Evolutionary conservation across 768 basidiomycete species (phyloP), one percentile per base, ranked within the genome.

Genomic region (Pisolithus sp.): DNA sequence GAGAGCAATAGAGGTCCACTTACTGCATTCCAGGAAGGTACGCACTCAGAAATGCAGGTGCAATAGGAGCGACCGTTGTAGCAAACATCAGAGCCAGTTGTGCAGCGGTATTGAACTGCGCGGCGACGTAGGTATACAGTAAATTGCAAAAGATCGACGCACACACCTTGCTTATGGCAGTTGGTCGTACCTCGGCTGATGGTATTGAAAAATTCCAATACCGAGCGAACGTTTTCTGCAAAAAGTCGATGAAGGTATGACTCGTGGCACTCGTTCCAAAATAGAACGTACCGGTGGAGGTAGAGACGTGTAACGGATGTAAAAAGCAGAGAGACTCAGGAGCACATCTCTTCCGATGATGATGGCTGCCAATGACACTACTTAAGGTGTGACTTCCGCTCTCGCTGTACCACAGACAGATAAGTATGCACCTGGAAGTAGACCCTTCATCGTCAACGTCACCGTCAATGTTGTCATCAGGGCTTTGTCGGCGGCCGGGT

Each of bases 201-300:
- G 96, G 93, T 47, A 96, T 82, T 9, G 89, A 89, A 56, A 96
- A 91, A 65, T 97, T 90, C 90, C 94, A 99, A 69, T 98, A 99
- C 31, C 96, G 82, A 23, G 73, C 66, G 63, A 92, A 86, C 0
- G 93, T 96, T 91, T 91, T 90, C 89, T 94, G 66, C 12, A 42
- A 21, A 41, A 40, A 43, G 50, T 55, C 34, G 51, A 2, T 21
- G 28, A 18, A 30, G 40, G 41, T 17, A 51, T 40, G 59, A 38
- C 41, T 36, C 48, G 24, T 47, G 31, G 26, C 4, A 26, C 34
- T 38, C 15, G 18, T 36, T 41, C 28, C 28, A 23, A 21, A n/a
- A 26, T 57, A 18, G 34, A n/a, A 53, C 38, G 48, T 69, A 93
- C 94, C 5, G 95, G 95, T 34, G 76, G 74, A 9, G 94, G 90